Conservation (phyloP, 139 green algal species). For the Chlamydomonas sp. region DNA sequence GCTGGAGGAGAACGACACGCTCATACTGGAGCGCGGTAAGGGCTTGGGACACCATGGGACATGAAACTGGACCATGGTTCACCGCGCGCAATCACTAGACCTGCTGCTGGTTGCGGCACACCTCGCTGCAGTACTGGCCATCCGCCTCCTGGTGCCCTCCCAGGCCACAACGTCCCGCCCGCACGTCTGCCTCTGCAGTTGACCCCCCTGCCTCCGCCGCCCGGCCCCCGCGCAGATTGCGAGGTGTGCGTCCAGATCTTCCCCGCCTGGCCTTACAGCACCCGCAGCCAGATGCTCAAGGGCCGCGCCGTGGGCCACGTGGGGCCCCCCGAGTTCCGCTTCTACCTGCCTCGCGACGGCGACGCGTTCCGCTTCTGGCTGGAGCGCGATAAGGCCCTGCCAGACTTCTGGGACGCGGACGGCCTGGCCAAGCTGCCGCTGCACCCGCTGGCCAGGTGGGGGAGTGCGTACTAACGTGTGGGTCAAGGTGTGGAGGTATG, state of each 20-base stretch:
- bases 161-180: no score
- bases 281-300: slow-evolving; percentile 37
- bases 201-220: no score
- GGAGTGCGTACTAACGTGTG: not conserved
- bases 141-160: no score
- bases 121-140: no score
- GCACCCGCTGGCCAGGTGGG: slow-evolving; percentile 25
- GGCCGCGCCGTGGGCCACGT: slow-evolving; percentile 19
- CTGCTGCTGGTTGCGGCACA: no score
- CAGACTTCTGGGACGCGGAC: slow-evolving; percentile 41
- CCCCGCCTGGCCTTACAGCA: slow-evolving; percentile 48
- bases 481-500: not conserved
- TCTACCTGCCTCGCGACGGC: slow-evolving; percentile 43
- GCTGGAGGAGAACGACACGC: slow-evolving; percentile 24
- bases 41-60: no score
- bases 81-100: no score
- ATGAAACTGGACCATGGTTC: no score
- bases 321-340: slow-evolving; percentile 39
- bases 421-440: slow-evolving; percentile 13
- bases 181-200: no score
- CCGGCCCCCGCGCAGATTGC: slow-evolving; percentile 1
- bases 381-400: slow-evolving; percentile 46
- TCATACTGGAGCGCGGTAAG: slow-evolving; percentile 43
- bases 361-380: slow-evolving; percentile 51
- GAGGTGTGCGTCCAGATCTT: slow-evolving; percentile 51